Evolutionary conservation across 108 stramenopile genomes (phyloP), one percentile per base, ranked within the genome.

Genomic region (Pseudonitzschia multistriata): DNA sequence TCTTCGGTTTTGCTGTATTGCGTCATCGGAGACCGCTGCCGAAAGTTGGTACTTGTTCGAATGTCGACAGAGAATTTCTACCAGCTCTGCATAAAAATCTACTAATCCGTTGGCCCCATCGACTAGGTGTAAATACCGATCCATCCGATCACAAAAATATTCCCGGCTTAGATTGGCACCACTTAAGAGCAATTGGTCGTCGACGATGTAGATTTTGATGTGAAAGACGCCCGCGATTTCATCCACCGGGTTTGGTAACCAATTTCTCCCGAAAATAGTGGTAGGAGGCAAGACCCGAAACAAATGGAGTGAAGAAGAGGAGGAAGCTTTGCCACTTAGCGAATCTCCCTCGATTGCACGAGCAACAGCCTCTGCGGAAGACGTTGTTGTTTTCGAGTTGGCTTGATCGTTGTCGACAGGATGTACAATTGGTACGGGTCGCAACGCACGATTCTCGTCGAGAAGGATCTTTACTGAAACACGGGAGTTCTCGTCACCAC

Each of bases 151-250:
- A 5, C 52, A 42, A 78, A 95, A 95, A 67, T 95, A 95, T 79
- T 92, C 91, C 67, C 90, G 84, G 36, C 81, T 83, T 22, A 95
- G 70, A 66, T 95, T 95, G 25, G 93, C 93, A n/a, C 90, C 90
- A 3, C 86, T 86, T 36, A 92, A 73, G 29, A 95, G 72, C 37
- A 92, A 48, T 45, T 72, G 69, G 74, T 95, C 89, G 70, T 95
- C 93, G 8, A 92, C 63, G 29, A 90, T 82, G 70, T 90, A 95
- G 10, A 83, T 83, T 74, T 95, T 95, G 34, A 92, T 80, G 67
- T 95, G 94, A 79, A 92, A 92, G 21, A 95, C 94, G 3, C 94
- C 94, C 15, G 81, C 81, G 21, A 90, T 81, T 79, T 95, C 91
- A 67, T 91, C 77, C 11, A 89, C 72, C 10, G 93, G 93, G 57